Conservation (phyloP, 1,284 basidiomycete genomes). For the Ganoderma sp. region DNA sequence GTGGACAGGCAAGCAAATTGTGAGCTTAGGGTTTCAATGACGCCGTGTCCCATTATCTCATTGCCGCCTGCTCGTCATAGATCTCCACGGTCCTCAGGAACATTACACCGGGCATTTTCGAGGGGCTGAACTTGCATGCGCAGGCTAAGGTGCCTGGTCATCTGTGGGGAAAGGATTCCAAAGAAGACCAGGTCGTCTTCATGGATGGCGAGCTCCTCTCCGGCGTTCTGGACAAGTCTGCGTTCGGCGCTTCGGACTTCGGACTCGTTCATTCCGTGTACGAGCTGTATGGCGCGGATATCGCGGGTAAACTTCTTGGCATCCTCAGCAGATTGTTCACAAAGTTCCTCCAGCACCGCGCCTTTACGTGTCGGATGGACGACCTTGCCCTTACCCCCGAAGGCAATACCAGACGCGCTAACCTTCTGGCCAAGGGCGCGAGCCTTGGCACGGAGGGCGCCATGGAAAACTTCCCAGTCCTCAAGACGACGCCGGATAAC, state of each 20-base stretch:
- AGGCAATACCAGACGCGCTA: slow-evolving; percentile 76
- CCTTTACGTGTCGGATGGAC: slow-evolving; percentile 99
- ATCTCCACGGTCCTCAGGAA: slow-evolving; percentile 93
- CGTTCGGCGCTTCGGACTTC: slow-evolving; percentile 95
- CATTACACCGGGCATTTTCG: slow-evolving; percentile 82
- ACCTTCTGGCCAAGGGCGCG: slow-evolving; percentile 73
- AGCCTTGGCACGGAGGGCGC: slow-evolving; percentile 87
- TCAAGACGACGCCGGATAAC: slow-evolving; percentile 53
- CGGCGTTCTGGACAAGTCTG: slow-evolving; percentile 96
- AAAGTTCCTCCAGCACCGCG: slow-evolving; percentile 95
- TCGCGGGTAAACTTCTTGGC: slow-evolving; percentile 91
- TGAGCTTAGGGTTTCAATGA: slow-evolving; percentile 47
- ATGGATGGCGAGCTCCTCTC: slow-evolving; percentile 92
- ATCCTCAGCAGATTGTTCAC: slow-evolving; percentile 95
- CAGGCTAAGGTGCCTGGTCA: slow-evolving; percentile 87
- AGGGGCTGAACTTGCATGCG: slow-evolving; percentile 86
- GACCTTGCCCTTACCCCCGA: slow-evolving; percentile 89
- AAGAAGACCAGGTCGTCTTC: slow-evolving; percentile 90
- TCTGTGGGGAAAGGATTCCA: slow-evolving; percentile 82
- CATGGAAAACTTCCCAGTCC: slow-evolving; percentile 86
- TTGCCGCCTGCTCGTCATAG: slow-evolving; percentile 47
- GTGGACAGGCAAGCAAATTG: slow-evolving; percentile 99
- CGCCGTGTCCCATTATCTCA: slow-evolving; percentile 12
- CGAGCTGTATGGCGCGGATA: slow-evolving; percentile 93
- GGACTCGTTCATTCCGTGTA: slow-evolving; percentile 99